These are phyloP conservation scores for Trametes pubescens DNA, from an alignment of 1,284 basidiomycete genomes.

Conservation along the genomic window DNA sequence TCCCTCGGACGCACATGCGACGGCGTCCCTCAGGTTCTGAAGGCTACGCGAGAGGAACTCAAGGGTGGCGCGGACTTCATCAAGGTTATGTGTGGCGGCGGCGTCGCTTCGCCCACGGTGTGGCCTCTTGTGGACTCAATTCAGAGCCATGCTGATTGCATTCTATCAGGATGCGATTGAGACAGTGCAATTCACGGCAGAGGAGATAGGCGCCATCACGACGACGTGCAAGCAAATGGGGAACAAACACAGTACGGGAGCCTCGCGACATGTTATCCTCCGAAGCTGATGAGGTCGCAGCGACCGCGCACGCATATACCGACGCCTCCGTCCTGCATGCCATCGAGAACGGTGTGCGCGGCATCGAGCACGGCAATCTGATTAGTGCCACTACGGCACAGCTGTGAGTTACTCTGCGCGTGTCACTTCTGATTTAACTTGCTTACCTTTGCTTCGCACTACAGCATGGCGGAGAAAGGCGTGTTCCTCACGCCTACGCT, in stretches of 20 bases:
- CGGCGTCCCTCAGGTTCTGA: constrained; percentile 51
- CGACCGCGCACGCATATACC: constrained; percentile 51
- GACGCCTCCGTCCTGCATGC: constrained; percentile 50
- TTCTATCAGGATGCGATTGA: constrained; percentile 50
- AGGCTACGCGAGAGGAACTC: constrained; percentile 52
- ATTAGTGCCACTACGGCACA: constrained; percentile 44
- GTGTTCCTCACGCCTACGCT: constrained; percentile 56
- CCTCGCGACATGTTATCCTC: not conserved
- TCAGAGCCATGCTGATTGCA: not conserved
- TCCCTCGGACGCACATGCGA: constrained; percentile 48
- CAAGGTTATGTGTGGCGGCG: constrained; percentile 55
- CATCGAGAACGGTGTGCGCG: constrained; percentile 48
- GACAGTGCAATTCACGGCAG: constrained; percentile 54
- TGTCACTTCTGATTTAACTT: not conserved
- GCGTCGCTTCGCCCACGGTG: constrained; percentile 51
- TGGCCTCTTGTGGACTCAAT: not conserved
- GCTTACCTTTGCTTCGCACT: not conserved
- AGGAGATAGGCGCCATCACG: constrained; percentile 56
- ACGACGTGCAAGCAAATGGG: constrained; percentile 55
- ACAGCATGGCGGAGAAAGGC: constrained; percentile 47
- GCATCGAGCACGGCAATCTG: constrained; percentile 57
- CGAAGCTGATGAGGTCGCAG: constrained; percentile 23
- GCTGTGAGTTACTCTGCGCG: constrained; percentile 19
- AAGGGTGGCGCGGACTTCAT: constrained; percentile 56
- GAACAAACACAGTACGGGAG: constrained; percentile 43